Evolutionary conservation across 176 grass and related monocot species (phyloP).

Genomic region (Carex scoparia): DNA sequence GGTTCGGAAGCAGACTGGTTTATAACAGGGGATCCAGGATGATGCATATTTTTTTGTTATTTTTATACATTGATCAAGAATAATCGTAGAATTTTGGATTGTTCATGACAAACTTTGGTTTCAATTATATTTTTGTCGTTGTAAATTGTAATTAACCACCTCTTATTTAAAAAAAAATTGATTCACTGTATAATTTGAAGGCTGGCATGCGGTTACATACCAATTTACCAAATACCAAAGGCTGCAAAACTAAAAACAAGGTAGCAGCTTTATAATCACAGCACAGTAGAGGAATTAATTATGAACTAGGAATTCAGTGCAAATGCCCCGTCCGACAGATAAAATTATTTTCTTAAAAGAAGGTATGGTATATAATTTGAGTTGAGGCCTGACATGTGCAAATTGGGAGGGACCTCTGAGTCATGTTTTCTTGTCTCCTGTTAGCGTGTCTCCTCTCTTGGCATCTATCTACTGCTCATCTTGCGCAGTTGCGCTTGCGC

Average conservation of each 20-base stretch:
- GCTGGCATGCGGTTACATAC: too few species aligned
- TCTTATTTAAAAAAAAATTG: too few species aligned
- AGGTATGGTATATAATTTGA: conserved; percentile 3
- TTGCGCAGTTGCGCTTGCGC: neutral
- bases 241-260: neutral
- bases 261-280: neutral
- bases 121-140: neutral
- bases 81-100: neutral
- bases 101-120: neutral
- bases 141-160: neutral
- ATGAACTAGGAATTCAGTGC: conserved; percentile 5
- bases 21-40: neutral
- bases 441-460: conserved; percentile 26
- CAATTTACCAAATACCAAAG: neutral
- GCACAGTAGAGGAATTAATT: neutral
- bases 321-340: conserved; percentile 5
- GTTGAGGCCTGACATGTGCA: conserved; percentile 11
- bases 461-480: neutral
- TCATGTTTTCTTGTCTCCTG: conserved; percentile 28
- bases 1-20: neutral
- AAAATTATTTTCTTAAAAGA: neutral
- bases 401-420: conserved; percentile 1
- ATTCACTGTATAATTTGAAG: too few species aligned
- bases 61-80: neutral
- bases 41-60: neutral